Evolutionary conservation across 2,329 filamentous ascomycete species (phyloP), one percentile per base, ranked within the genome.

Genomic region (Metarhizium album): DNA sequence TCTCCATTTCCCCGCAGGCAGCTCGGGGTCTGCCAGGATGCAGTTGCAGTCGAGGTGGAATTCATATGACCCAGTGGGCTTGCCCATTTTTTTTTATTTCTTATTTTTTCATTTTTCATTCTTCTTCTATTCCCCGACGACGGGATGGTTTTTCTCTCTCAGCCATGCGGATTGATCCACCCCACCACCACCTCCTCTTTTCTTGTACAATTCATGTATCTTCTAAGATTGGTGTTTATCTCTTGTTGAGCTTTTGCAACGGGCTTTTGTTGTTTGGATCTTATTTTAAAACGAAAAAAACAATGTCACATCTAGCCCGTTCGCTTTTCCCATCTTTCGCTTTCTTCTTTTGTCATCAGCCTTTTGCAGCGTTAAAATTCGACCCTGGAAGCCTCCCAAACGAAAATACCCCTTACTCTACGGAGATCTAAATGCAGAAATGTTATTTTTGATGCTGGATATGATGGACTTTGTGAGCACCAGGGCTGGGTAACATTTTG

Each of bases 91-190:
- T n/a, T n/a, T n/a, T n/a, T n/a, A n/a, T n/a, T n/a, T n/a, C n/a
- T n/a, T n/a, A n/a, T n/a, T n/a, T n/a, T n/a, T n/a, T n/a, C 8
- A 6, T 4, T 42, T 13, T 18, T 24, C 7, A 35, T n/a, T 46
- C 18, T 45, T 46, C n/a, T 43, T 43, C 22, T 8, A n/a, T 16
- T 50, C 23, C n/a, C 45, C 11, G 40, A 7, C 24, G 38, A 4
- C 45, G 43, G 46, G 46, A 38, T 52, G 50, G 50, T 29, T 23
- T 40, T 48, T 45, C 50, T n/a, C n/a, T n/a, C 50, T 52, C 24
- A 22, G 49, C 47, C 48, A 53, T 50, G 31, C 47, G 37, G 47
- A 50, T 42, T 48, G 46, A 37, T 35, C 23, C 50, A 52, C 27
- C 27, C 27, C 11, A 29, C 23, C 50, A 52, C 27, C 27, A 6